Conservation (phyloP, 2,329 filamentous ascomycete species). For the Arthrinium puccinioides region DNA sequence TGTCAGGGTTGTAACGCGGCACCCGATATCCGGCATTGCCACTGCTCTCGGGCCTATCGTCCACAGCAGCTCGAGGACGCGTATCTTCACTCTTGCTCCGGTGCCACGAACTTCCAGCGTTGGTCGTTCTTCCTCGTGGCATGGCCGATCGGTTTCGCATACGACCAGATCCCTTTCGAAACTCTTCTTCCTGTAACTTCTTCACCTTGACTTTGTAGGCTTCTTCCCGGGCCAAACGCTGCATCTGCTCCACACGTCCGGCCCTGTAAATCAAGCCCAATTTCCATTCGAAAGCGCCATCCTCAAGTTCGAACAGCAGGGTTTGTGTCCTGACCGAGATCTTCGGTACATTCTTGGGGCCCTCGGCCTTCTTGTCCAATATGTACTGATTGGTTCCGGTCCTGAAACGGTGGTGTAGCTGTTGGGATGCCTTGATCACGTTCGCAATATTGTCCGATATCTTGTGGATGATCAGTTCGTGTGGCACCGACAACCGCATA, state of each 20-base stretch:
- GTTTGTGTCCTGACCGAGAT: conserved; percentile 76
- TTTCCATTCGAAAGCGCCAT: conserved; percentile 97
- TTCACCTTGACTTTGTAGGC: conserved; percentile 84
- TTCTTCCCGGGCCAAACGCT: conserved; percentile 81
- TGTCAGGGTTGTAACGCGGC: conserved; percentile 74
- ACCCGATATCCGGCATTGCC: conserved; percentile 31
- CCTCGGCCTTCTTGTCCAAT: conserved; percentile 76
- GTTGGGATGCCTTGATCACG: conserved; percentile 75
- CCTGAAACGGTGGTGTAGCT: conserved; percentile 88
- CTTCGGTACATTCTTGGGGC: conserved; percentile 78
- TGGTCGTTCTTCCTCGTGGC: conserved; percentile 26
- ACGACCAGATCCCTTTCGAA: conserved; percentile 44
- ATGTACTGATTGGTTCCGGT: conserved; percentile 86
- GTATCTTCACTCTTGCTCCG: conserved; percentile 53
- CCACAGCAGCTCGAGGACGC: conserved; percentile 18
- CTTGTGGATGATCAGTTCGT: conserved; percentile 81
- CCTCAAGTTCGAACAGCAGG: conserved; percentile 86
- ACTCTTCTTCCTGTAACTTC: conserved; percentile 68
- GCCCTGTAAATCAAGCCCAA: conserved; percentile 88
- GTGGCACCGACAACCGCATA: conserved; percentile 79
- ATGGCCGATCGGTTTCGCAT: conserved; percentile 48
- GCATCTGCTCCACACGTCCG: conserved; percentile 81
- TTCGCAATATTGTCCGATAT: conserved; percentile 94
- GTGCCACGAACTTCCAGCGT: conserved; percentile 26
- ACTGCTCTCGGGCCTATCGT: conserved; percentile 23